Evolutionary conservation across 352 stramenopile genomes (phyloP).

Genomic region (Pythium vanterpoolii): DNA sequence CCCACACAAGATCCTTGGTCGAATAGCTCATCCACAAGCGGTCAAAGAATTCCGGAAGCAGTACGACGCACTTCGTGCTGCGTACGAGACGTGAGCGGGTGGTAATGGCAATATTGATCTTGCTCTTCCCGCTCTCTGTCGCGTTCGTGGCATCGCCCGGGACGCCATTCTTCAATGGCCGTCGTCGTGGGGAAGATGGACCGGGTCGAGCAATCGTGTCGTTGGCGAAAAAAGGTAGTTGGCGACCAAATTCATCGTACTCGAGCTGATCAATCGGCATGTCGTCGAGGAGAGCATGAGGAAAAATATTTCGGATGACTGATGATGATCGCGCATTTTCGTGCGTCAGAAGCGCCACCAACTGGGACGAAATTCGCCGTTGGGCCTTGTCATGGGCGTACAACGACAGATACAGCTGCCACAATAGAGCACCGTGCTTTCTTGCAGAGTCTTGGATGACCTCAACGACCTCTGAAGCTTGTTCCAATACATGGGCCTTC

Average conservation of each 20-base stretch:
- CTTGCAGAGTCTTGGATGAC: slow-evolving; percentile 83
- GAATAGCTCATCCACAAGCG: slow-evolving; percentile 66
- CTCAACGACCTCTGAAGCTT: slow-evolving; percentile 83
- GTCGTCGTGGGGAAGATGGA: slow-evolving; percentile 40
- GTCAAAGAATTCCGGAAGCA: slow-evolving; percentile 87
- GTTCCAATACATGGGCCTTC: slow-evolving; percentile 84
- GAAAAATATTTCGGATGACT: slow-evolving; percentile 83
- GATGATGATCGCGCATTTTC: slow-evolving; percentile 82
- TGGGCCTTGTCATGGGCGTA: slow-evolving; percentile 84
- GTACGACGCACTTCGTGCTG: slow-evolving; percentile 74
- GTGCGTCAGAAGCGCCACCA: slow-evolving; percentile 82
- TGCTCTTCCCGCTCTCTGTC: slow-evolving; percentile 68
- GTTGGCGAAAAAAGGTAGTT: slow-evolving; percentile 43
- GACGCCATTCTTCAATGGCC: slow-evolving; percentile 26
- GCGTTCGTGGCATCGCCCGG: slow-evolving; percentile 57
- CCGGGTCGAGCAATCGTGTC: slow-evolving; percentile 32
- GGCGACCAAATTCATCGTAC: slow-evolving; percentile 82
- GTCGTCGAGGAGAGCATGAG: slow-evolving; percentile 76
- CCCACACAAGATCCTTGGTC: slow-evolving; percentile 85
- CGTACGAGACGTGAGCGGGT: slow-evolving; percentile 70
- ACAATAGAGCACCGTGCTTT: slow-evolving; percentile 80
- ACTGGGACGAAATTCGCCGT: slow-evolving; percentile 80
- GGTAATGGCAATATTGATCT: slow-evolving; percentile 71
- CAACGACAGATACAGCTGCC: slow-evolving; percentile 81
- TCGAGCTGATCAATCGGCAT: slow-evolving; percentile 67